A percentile compares a stretch with the other conserved stretches of the same genome.
phyloP scores from a whole-genome alignment of 495 filamentous ascomycete genomes.

The Rusavskia elegans region DNA sequence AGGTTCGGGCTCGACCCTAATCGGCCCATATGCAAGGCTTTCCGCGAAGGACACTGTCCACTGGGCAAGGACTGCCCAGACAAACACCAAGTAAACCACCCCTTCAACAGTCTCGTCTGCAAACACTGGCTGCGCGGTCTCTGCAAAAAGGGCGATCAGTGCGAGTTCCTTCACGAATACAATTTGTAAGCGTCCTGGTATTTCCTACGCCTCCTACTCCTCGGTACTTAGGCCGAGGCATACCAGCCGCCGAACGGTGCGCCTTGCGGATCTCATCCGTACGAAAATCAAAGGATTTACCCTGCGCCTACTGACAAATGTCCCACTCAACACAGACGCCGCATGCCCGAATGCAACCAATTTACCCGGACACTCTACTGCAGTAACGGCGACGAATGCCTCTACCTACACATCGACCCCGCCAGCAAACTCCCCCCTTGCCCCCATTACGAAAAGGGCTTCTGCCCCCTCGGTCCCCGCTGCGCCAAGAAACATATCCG shows the following conservation, averaged over 20 bases:
- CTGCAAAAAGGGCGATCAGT: slow-evolving; percentile 89
- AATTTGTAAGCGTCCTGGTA: slow-evolving; percentile 40
- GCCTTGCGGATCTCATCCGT: neutral
- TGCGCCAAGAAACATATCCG: slow-evolving; percentile 82
- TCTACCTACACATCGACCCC: slow-evolving; percentile 88
- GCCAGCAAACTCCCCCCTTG: slow-evolving; percentile 66
- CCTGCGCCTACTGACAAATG: neutral
- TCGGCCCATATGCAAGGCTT: slow-evolving; percentile 68
- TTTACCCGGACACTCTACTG: slow-evolving; percentile 82
- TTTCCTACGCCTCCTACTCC: neutral
- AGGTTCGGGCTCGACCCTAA: slow-evolving; percentile 60
- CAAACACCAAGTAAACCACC: slow-evolving; percentile 35
- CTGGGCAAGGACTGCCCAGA: slow-evolving; percentile 61
- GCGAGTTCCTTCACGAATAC: slow-evolving; percentile 95
- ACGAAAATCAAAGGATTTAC: neutral
- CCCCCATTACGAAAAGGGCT: slow-evolving; percentile 89
- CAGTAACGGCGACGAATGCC: slow-evolving; percentile 87
- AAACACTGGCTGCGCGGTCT: slow-evolving; percentile 97
- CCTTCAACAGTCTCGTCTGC: slow-evolving; percentile 57
- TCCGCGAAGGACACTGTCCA: slow-evolving; percentile 64
- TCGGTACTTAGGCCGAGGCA: too few relatives aligned
- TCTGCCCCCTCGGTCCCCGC: slow-evolving; percentile 74
- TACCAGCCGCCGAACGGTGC: too few relatives aligned
- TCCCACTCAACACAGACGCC: slow-evolving; percentile 29
- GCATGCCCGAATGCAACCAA: slow-evolving; percentile 95